Percentiles rank a stretch among this genome's conserved stretches.
Conservation (phyloP, 2,329 filamentous ascomycete genomes). For the Apiospora koreana region DNA sequence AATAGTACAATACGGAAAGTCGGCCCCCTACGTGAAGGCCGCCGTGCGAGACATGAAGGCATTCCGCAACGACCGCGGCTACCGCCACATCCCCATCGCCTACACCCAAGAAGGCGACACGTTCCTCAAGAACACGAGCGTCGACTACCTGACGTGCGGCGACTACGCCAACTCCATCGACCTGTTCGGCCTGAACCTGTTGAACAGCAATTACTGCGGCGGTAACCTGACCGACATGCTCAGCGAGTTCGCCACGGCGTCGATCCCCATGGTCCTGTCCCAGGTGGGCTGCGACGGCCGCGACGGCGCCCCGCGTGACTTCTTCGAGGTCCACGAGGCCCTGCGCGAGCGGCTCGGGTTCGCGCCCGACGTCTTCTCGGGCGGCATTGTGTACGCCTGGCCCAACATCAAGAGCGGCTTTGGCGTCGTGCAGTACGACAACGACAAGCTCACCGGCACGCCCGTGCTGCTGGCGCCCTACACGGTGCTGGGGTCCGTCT, state of each 20-base stretch:
- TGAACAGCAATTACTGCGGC: not conserved
- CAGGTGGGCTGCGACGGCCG: not conserved
- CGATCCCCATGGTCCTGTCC: not conserved
- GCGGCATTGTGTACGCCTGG: not conserved
- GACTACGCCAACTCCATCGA: not conserved
- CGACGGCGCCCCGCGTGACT: not conserved
- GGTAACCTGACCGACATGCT: too few relatives aligned
- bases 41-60: slow-evolving; percentile 68
- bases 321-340: not conserved
- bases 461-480: not conserved
- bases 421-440: not conserved
- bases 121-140: not conserved
- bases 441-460: not conserved
- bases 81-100: slow-evolving; percentile 63
- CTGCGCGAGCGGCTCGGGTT: too few relatives aligned
- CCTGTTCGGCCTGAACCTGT: not conserved
- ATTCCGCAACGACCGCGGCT: slow-evolving; percentile 61
- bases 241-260: not conserved
- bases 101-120: slow-evolving; percentile 63
- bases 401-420: not conserved
- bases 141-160: not conserved
- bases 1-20: slow-evolving; percentile 69
- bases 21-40: slow-evolving; percentile 43
- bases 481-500: not conserved
- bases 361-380: not conserved